Conservation (phyloP, 2,329 filamentous ascomycete species). For the Fusarium papillatum region DNA sequence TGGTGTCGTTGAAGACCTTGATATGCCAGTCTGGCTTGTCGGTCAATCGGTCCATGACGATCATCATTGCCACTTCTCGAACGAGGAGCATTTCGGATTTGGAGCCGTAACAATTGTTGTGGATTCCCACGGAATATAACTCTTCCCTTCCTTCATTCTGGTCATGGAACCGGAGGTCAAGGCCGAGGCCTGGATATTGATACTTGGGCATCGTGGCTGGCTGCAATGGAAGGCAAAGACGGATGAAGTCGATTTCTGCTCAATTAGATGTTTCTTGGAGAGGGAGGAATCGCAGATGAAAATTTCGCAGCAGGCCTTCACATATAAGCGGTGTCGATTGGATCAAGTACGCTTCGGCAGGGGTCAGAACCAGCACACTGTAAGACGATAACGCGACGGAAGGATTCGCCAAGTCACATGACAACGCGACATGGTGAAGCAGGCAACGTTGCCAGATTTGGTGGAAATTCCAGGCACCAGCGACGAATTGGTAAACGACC, state of each 20-base stretch:
- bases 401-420: constrained; percentile 6
- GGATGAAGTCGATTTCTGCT: background rate
- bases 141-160: background rate
- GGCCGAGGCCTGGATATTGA: constrained; percentile 20
- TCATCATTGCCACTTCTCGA: constrained; percentile 43
- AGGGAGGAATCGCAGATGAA: background rate
- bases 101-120: accelerated
- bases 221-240: background rate
- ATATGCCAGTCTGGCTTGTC: constrained; percentile 44
- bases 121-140: background rate
- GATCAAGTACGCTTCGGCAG: background rate
- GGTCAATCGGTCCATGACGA: constrained; percentile 42
- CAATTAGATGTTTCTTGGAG: background rate
- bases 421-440: background rate
- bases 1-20: constrained; percentile 35
- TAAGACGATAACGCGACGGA: background rate
- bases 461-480: background rate
- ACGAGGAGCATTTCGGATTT: constrained; percentile 17
- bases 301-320: background rate
- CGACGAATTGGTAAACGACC: background rate
- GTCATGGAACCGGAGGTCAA: background rate
- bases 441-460: background rate
- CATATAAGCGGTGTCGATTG: background rate
- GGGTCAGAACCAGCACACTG: background rate
- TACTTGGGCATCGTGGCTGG: background rate